Base-by-base conservation (phyloP, 2,329 filamentous ascomycete species). In the Pezicula radicicola region DNA sequence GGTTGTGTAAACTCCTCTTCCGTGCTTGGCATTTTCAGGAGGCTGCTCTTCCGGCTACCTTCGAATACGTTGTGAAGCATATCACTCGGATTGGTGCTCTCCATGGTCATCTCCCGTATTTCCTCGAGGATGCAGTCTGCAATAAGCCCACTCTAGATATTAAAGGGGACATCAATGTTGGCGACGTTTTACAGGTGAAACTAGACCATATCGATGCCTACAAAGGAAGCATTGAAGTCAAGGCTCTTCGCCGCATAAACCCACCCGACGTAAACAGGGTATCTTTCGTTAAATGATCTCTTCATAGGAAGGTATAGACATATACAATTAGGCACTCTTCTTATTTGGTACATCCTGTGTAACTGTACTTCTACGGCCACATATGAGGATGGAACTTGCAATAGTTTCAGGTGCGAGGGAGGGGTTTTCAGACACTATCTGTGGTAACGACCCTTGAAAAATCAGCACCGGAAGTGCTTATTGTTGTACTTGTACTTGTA, bases 1-100 rank as follows among this genome's bases (percentile, higher is more conserved):
- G 80, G 79, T 75, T 82, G 44, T 70, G 81, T 44, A 80, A 85
- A 61, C 81, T 83, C 21, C 70, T 87, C 30, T 70, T 82, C 48
- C 79, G 83, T 13, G 81, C 79, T 13, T 85, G 81, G 82, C 70
- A 71, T 55, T 82, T 63, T 59, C 69, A 70, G 48, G 77, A 83
- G 61, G 68, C 69, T 8, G 56, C 66, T 45, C 63, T 80, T 25
- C 79, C 80, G n/a, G 55, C 66, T 28, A 73, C 69, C 3, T 76
- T 85, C 56, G 64, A 63, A 42, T 77, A 83, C 57, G 74, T 66
- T 3, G 78, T 83, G 36, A 54, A 58, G 21, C 67, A 71, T 15
- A 63, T 74, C 9, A 13, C 66, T 61, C 52, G 61, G 59, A 27
- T 63, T 65, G 49, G 63, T 27, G 35, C 54, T 8, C 56, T 76